These are phyloP conservation scores for Mortierella sp. DNA, from an alignment of 371 early-diverging fungal genomes.

Conservation along the genomic window DNA sequence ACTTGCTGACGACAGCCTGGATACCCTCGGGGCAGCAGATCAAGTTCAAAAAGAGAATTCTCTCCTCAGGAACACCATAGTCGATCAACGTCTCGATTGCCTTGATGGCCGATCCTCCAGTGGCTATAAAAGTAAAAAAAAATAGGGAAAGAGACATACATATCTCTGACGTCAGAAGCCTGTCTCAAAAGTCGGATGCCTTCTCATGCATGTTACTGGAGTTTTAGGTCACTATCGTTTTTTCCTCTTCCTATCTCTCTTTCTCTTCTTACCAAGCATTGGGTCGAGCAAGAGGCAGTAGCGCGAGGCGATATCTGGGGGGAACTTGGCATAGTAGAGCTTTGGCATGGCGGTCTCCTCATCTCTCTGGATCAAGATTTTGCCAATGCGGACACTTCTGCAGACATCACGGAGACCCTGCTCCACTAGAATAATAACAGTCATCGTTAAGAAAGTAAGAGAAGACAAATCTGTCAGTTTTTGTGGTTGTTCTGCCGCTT, in stretches of 20 bases:
- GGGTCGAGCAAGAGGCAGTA: constrained; percentile 92
- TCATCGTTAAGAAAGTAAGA: not conserved
- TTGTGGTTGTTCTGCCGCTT: no score
- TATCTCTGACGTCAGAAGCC: no score
- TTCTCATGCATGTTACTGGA: no score
- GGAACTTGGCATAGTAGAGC: constrained; percentile 93
- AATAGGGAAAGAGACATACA: not conserved
- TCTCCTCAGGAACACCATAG: constrained; percentile 86
- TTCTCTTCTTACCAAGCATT: constrained; percentile 92
- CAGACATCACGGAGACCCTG: constrained; percentile 93
- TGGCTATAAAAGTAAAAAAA: constrained; percentile 65
- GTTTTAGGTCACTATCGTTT: no score
- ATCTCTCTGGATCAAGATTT: constrained; percentile 94
- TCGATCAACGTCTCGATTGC: constrained; percentile 89
- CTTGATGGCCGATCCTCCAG: constrained; percentile 93
- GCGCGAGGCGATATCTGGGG: constrained; percentile 85
- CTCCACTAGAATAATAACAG: constrained; percentile 65
- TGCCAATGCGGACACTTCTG: constrained; percentile 91
- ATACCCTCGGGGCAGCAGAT: constrained; percentile 88
- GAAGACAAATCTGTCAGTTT: not conserved
- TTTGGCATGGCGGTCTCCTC: constrained; percentile 92
- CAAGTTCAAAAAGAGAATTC: constrained; percentile 87
- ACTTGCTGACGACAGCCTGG: constrained; percentile 72
- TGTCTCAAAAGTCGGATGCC: no score
- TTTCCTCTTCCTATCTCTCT: no score